Conservation (phyloP, 306 rosid species). For the Fragaria iinumae region DNA sequence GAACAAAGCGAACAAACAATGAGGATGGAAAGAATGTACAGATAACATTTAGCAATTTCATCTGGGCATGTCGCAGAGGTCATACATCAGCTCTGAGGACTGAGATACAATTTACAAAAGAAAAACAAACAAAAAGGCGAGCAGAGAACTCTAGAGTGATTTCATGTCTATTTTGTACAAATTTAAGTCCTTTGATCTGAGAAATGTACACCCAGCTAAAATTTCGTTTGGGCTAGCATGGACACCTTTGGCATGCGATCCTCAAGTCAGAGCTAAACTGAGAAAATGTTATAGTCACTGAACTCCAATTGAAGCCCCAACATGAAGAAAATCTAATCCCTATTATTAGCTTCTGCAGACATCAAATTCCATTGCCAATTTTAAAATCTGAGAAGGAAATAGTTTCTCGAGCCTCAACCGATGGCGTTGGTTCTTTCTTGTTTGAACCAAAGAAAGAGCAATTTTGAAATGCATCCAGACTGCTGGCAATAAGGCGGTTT, state of each 20-base stretch:
- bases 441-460: conserved; percentile 87
- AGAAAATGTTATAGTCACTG: conserved; percentile 38
- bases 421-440: conserved; percentile 74
- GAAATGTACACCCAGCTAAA: conserved; percentile 33
- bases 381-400: conserved; percentile 58
- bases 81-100: conserved; percentile 14
- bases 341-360: background rate
- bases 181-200: conserved; percentile 32
- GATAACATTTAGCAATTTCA: conserved; percentile 15
- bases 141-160: conserved; percentile 16
- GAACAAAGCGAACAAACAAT: background rate
- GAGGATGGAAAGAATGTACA: conserved; percentile 23
- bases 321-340: conserved; percentile 12
- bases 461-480: conserved; percentile 97
- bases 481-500: conserved; percentile 96
- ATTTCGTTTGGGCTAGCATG: conserved; percentile 12
- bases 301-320: conserved; percentile 34
- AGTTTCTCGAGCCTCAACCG: conserved; percentile 59
- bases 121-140: conserved; percentile 10
- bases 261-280: conserved; percentile 40
- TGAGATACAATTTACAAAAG: conserved; percentile 31
- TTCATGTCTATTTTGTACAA: conserved; percentile 43
- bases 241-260: conserved; percentile 37
- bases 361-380: conserved; percentile 52
- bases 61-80: conserved; percentile 22